Percentiles rank a stretch among this genome's conserved stretches.
Evolutionary conservation across 768 basidiomycete genomes (phyloP).

Genomic region (Boletales sp.): DNA sequence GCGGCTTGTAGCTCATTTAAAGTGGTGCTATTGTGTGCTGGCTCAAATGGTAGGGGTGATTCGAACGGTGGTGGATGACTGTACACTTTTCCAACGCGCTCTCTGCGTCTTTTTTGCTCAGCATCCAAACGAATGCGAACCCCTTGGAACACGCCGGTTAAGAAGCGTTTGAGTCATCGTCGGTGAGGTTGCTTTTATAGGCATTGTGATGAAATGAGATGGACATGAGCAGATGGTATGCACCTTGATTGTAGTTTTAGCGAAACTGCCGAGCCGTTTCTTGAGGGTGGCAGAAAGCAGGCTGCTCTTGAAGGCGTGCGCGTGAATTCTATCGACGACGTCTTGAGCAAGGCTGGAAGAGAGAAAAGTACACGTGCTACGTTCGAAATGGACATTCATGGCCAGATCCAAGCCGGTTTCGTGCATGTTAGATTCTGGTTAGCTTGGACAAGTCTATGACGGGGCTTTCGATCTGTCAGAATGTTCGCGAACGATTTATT

Average conservation of each 20-base stretch:
- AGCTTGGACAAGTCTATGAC: too few relatives aligned
- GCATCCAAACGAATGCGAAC: constrained; percentile 95
- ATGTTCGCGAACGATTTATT: too few relatives aligned
- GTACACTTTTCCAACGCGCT: constrained; percentile 74
- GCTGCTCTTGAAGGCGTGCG: constrained; percentile 87
- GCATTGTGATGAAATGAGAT: background rate
- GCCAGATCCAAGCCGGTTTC: too few relatives aligned
- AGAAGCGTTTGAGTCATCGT: constrained; percentile 23
- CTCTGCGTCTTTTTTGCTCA: constrained; percentile 82
- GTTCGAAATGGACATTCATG: background rate
- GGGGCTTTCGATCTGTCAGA: too few relatives aligned
- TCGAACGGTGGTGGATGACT: too few relatives aligned
- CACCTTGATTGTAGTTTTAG: constrained; percentile 40
- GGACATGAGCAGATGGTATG: background rate
- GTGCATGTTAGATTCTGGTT: too few relatives aligned
- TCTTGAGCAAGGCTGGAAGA: constrained; percentile 64
- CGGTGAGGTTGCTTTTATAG: constrained; percentile 30
- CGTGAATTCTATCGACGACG: constrained; percentile 79
- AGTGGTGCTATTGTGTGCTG: too few relatives aligned
- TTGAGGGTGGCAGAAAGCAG: constrained; percentile 84
- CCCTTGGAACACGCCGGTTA: constrained; percentile 53
- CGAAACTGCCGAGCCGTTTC: constrained; percentile 71
- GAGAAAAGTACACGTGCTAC: constrained; percentile 70
- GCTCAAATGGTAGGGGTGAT: too few relatives aligned
- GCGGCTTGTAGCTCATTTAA: too few relatives aligned